A percentile compares a stretch with the other conserved stretches of the same genome.
These are phyloP conservation scores for Pueraria montana DNA, from an alignment of 306 rosid species.

Conservation along the genomic window DNA sequence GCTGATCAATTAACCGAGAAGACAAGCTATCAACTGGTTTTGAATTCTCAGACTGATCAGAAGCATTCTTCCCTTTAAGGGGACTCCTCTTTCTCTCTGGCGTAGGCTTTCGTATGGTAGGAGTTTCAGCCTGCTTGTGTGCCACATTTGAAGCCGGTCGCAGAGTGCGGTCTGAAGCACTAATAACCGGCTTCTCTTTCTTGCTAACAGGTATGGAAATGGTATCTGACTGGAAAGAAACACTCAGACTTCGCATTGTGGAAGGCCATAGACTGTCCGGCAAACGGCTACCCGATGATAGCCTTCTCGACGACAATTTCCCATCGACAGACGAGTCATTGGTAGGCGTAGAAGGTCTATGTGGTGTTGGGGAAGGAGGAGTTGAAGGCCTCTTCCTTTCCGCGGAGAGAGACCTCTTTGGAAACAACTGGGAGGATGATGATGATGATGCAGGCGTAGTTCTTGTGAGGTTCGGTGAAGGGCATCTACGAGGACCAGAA, in stretches of 20 bases:
- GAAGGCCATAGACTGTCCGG: constrained; percentile 91
- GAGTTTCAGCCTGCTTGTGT: constrained; percentile 63
- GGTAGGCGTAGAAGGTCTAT: constrained; percentile 72
- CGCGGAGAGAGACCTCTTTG: constrained; percentile 70
- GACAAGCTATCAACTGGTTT: constrained; percentile 72
- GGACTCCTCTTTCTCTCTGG: constrained; percentile 92
- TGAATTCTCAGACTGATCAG: constrained; percentile 86
- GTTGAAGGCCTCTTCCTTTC: constrained; percentile 86
- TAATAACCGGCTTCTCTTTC: constrained; percentile 73
- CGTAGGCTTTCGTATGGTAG: constrained; percentile 62
- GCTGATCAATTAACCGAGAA: constrained; percentile 76
- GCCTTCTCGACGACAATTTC: constrained; percentile 56
- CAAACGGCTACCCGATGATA: constrained; percentile 52
- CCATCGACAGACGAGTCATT: constrained; percentile 66
- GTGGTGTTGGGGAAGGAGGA: constrained; percentile 76
- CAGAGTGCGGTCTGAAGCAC: constrained; percentile 72
- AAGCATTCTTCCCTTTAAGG: constrained; percentile 64
- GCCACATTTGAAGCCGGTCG: constrained; percentile 85
- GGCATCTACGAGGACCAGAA: constrained; percentile 60
- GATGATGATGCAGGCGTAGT: constrained; percentile 56
- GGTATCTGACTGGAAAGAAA: constrained; percentile 85
- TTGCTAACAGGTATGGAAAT: constrained; percentile 81
- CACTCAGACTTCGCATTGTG: constrained; percentile 93
- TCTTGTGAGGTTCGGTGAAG: constrained; percentile 78
- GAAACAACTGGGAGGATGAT: constrained; percentile 57